Conservation (phyloP, 2,329 filamentous ascomycete species). For the Onygena corvina region DNA sequence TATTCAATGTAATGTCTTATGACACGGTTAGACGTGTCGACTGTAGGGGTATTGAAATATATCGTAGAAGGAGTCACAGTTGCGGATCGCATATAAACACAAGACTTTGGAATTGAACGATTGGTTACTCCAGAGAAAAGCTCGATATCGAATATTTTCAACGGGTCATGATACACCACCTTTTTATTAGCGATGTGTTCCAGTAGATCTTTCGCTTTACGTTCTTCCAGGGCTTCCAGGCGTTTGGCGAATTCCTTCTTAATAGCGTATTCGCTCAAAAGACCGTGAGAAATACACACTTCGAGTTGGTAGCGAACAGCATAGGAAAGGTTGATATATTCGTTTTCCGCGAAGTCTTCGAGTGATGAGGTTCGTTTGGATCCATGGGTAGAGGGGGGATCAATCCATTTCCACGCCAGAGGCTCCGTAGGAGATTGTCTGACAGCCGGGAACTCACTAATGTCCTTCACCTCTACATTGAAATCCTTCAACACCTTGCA, state of each 20-base stretch:
- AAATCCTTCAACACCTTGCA: slow-evolving; percentile 53
- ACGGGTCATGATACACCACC: slow-evolving; percentile 53
- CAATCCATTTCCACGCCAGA: slow-evolving; percentile 32
- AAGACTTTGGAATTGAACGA: slow-evolving; percentile 55
- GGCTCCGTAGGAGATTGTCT: slow-evolving; percentile 10
- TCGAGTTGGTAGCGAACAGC: slow-evolving; percentile 80
- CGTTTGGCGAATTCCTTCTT: slow-evolving; percentile 52
- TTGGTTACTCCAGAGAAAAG: slow-evolving; percentile 37
- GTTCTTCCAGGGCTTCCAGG: slow-evolving; percentile 42
- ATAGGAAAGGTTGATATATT: slow-evolving; percentile 47
- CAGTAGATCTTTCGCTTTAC: slow-evolving; percentile 53
- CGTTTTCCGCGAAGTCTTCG: slow-evolving; percentile 26
- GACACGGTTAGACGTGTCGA: slow-evolving; percentile 82
- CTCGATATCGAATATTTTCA: slow-evolving; percentile 53
- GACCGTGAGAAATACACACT: slow-evolving; percentile 72
- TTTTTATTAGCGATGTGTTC: slow-evolving; percentile 60
- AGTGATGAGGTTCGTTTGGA: slow-evolving; percentile 24
- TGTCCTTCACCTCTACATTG: slow-evolving; percentile 49
- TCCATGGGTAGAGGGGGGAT: slow-evolving; percentile 21
- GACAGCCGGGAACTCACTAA: slow-evolving; percentile 32
- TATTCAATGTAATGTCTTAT: slow-evolving; percentile 57
- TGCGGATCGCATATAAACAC: slow-evolving; percentile 61
- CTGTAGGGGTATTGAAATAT: slow-evolving; percentile 60
- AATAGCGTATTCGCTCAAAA: slow-evolving; percentile 66
- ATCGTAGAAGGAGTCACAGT: slow-evolving; percentile 75